Base-by-base conservation (phyloP, 805 yeast genomes). In the Diddensiella caesifluorescens region DNA sequence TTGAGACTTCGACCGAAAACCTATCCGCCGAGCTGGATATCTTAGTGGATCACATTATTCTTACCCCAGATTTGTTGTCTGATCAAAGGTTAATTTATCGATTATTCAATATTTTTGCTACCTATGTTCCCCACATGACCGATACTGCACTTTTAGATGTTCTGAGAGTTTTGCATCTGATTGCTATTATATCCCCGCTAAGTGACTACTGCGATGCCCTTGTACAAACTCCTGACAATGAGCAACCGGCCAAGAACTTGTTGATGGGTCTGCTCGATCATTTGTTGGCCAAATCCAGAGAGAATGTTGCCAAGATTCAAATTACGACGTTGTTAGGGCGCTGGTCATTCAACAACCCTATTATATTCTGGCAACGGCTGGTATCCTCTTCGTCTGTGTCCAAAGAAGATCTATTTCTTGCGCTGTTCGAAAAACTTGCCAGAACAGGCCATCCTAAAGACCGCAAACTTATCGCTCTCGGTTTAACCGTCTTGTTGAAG, bases 361-460 rank as follows among this genome's bases (percentile, higher is more conserved):
- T 29, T 5, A 31, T 49, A 21, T 35, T 55, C 22, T 45, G 49
- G 45, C 47, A 46, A 22, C 38, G 56, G 38, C 33, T 53, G 16
- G 31, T 26, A 5, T 13, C 32, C 9, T n/a, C n/a, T n/a, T n/a
- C n/a, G n/a, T n/a, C n/a, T n/a, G n/a, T n/a, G n/a, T 5, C 7
- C 13, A 15, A 28, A 19, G 32, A 28, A 7, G 15, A 10, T 4
- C 27, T 59, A 7, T 35, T 59, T 19, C 54, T 52, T 21, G 38
- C 22, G 16, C 65, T 69, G 69, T 30, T 61, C 10, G 50, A 49
- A 10, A 48, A 48, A 67, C 61, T 68, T 30, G 64, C 68, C 20
- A 75, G 75, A 45, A 73, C 84, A 43, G 83, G 82, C 31, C 87
- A 80, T 53, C 89, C 95, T 1, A 71, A 85, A 45, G 76, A 78